Evolutionary conservation across 2,329 filamentous ascomycete genomes (phyloP), one percentile per base, ranked within the genome.

Genomic region (Penicillium glabrum): DNA sequence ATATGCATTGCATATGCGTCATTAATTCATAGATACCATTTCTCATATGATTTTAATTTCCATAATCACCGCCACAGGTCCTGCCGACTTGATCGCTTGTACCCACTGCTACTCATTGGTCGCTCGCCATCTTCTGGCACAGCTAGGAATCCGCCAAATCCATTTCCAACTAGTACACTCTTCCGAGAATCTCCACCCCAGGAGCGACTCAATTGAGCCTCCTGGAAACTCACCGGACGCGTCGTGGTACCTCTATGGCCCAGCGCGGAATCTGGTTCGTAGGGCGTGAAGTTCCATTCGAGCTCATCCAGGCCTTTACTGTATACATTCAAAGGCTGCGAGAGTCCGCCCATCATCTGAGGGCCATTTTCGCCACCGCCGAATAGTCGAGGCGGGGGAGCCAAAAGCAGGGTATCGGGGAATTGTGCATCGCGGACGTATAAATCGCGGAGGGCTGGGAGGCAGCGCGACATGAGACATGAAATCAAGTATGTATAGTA

Each of bases 351-450:
- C 6, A 60, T 57, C 19, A 62, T 57, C 35, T 67, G 69, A 1
- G 70, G 65, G 0, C 67, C 67, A 7, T 51, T 58, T 16, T 69
- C 69, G n/a, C 67, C 69, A 11, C 69, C 70, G 0, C 79, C 80
- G 59, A 83, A 85, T 1, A 80, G 74, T 7, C 80, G 78, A 1
- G 79, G 79, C 2, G 90, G 88, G 1, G 89, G 89, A 1, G 87
- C 84, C 7, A 93, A 80, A 14, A 92, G 82, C 6, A 97, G 84
- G 11, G 88, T 83, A 64, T 96, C 91, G 2, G 92, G 87, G 70
- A 98, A 96, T 49, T 85, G 82, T 26, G 89, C 85, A 67, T 97
- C 92, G 50, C 91, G 89, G 19, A 97, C 93, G 71, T 96, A 97
- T 8, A 98, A 83, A 23, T 87, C 84, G 35, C 82, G 82, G 9